These are phyloP conservation scores for Tagetes erecta DNA, from an alignment of 129 eudicot species.

Conservation along the genomic window DNA sequence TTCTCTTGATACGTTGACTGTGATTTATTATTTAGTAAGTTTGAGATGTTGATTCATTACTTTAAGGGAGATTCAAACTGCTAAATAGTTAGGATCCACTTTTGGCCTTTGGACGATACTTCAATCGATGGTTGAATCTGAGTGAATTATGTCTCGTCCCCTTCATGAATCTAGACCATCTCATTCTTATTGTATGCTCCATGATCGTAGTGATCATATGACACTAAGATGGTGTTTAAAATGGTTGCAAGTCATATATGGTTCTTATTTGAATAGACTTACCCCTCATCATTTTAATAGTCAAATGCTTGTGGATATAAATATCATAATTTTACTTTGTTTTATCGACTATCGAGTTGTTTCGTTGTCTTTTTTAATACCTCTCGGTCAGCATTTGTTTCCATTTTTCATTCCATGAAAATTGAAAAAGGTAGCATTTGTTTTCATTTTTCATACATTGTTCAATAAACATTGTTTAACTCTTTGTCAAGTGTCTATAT, in stretches of 20 bases:
- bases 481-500: neutral
- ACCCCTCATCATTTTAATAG: neutral
- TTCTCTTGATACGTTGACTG: neutral
- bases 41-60: neutral
- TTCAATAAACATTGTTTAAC: neutral
- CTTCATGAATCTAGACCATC: neutral
- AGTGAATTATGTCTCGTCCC: neutral
- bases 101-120: neutral
- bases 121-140: neutral
- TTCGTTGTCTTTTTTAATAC: neutral
- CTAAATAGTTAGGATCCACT: neutral
- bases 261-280: neutral
- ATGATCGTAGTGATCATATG: neutral
- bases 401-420: neutral
- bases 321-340: conserved; percentile 3
- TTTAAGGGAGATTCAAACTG: neutral
- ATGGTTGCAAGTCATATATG: neutral
- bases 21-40: neutral
- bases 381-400: neutral
- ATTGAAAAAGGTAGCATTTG: neutral
- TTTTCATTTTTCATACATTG: neutral
- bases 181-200: neutral
- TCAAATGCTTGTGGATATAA: neutral
- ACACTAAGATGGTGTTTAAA: neutral
- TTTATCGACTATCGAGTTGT: neutral